phyloP scores from a whole-genome alignment of 768 basidiomycete genomes.

The Boletus rubroflammeus region DNA sequence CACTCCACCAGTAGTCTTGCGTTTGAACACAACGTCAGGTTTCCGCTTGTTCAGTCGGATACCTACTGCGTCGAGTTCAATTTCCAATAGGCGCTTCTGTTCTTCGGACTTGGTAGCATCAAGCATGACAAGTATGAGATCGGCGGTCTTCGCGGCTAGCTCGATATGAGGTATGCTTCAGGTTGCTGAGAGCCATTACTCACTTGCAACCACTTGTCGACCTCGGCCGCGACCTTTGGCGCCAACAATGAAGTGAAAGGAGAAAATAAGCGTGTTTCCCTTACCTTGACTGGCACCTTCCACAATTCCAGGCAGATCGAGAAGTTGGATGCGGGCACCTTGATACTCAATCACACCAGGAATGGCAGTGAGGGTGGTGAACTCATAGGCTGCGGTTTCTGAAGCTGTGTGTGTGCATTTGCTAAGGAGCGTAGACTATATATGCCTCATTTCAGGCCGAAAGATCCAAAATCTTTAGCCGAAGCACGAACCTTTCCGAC shows the following conservation, averaged over 20 bases:
- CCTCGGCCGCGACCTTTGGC: constrained; percentile 77
- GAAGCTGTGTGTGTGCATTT: constrained; percentile 92
- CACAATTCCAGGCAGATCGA: constrained; percentile 95
- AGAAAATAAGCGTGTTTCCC: background rate
- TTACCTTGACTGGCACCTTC: constrained; percentile 83
- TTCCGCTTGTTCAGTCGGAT: constrained; percentile 87
- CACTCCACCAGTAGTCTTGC: constrained; percentile 88
- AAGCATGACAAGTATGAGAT: constrained; percentile 90
- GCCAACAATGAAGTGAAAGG: background rate
- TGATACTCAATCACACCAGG: constrained; percentile 97
- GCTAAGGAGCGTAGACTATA: constrained; percentile 82
- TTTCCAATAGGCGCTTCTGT: constrained; percentile 82
- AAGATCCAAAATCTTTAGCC: background rate
- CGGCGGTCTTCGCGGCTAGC: constrained; percentile 81
- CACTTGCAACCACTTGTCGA: constrained; percentile 92
- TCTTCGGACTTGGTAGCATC: constrained; percentile 93
- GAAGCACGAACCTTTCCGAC: constrained; percentile 68
- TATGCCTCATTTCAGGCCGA: constrained; percentile 3
- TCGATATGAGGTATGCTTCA: constrained; percentile 6
- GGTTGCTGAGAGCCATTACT: constrained; percentile 13
- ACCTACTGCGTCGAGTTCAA: constrained; percentile 94
- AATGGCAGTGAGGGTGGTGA: constrained; percentile 93
- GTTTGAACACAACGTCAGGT: constrained; percentile 95
- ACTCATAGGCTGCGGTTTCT: constrained; percentile 90
- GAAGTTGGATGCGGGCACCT: constrained; percentile 88